Conservation (phyloP, 306 rosid genomes). For the Trifolium fragiferum region DNA sequence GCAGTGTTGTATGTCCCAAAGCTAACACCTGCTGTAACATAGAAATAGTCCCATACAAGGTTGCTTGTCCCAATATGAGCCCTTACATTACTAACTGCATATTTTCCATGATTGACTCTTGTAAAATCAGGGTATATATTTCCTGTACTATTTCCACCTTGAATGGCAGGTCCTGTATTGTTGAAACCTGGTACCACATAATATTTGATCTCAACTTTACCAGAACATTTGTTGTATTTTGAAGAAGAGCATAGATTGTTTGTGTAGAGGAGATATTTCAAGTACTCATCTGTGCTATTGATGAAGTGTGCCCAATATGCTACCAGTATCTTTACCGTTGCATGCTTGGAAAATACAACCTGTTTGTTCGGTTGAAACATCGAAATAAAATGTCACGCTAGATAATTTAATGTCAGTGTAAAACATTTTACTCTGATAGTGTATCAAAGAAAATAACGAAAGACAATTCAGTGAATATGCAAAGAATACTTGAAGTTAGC, state of each 20-base stretch:
- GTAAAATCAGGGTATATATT: slow-evolving; percentile 72
- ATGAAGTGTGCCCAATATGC: slow-evolving; percentile 85
- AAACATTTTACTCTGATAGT: background rate
- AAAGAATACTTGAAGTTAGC: slow-evolving; percentile 14
- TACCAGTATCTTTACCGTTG: slow-evolving; percentile 79
- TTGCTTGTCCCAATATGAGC: slow-evolving; percentile 93
- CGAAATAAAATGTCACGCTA: background rate
- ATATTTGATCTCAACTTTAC: slow-evolving; percentile 91
- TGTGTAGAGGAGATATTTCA: slow-evolving; percentile 78
- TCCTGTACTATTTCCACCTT: slow-evolving; percentile 57
- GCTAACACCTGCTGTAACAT: slow-evolving; percentile 84
- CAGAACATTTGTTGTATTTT: slow-evolving; percentile 64
- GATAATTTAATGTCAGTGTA: background rate
- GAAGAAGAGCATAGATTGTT: slow-evolving; percentile 86
- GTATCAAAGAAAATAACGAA: background rate
- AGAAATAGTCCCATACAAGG: slow-evolving; percentile 93
- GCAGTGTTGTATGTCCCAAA: slow-evolving; percentile 83
- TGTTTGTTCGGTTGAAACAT: slow-evolving; percentile 37
- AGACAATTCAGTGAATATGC: slow-evolving; percentile 17
- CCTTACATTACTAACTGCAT: slow-evolving; percentile 74
- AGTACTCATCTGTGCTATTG: slow-evolving; percentile 68
- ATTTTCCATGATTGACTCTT: slow-evolving; percentile 92
- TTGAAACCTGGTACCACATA: slow-evolving; percentile 84
- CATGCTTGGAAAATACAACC: slow-evolving; percentile 83
- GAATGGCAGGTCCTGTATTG: slow-evolving; percentile 75